Conservation (phyloP, 1,284 basidiomycete species). For the Fomes fomentarius region DNA sequence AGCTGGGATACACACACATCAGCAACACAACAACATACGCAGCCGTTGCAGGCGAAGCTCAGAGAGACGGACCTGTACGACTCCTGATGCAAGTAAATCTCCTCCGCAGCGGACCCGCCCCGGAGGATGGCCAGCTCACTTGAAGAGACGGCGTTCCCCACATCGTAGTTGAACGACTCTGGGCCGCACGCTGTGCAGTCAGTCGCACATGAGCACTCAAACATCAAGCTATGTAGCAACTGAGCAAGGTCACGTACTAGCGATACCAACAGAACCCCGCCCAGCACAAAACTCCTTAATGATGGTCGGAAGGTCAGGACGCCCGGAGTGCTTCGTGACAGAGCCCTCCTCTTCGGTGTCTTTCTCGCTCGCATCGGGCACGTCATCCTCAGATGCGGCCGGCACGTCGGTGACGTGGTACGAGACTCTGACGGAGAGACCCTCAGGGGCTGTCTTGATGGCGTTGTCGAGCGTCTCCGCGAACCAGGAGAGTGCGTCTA, state of each 20-base stretch:
- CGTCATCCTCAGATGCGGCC: neutral
- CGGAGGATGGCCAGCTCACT: conserved; percentile 33
- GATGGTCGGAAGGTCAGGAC: conserved; percentile 12
- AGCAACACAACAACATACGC: no score
- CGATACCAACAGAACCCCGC: conserved; percentile 23
- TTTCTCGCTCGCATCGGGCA: neutral
- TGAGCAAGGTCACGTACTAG: conserved; percentile 19
- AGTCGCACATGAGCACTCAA: neutral
- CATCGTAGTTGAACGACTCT: conserved; percentile 36
- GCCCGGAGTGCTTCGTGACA: conserved; percentile 18
- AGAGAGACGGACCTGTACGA: conserved; percentile 8
- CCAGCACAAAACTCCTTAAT: conserved; percentile 22
- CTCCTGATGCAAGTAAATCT: conserved; percentile 12
- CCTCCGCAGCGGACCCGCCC: conserved; percentile 4
- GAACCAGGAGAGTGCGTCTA: conserved; percentile 32
- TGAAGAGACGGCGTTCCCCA: conserved; percentile 40
- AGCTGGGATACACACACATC: no score
- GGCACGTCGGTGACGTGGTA: conserved; percentile 6
- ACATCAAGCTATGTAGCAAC: no score
- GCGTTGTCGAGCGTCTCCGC: conserved; percentile 13
- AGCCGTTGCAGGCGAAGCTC: no score
- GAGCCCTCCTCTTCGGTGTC: conserved; percentile 8
- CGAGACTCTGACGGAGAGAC: conserved; percentile 2
- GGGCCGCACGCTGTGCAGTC: conserved; percentile 39
- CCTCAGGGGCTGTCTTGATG: neutral